A percentile compares a stretch with the other conserved stretches of the same genome.
These are phyloP conservation scores for Sordariomycetes sp. DNA, from an alignment of 2,329 filamentous ascomycete species.

Conservation along the genomic window DNA sequence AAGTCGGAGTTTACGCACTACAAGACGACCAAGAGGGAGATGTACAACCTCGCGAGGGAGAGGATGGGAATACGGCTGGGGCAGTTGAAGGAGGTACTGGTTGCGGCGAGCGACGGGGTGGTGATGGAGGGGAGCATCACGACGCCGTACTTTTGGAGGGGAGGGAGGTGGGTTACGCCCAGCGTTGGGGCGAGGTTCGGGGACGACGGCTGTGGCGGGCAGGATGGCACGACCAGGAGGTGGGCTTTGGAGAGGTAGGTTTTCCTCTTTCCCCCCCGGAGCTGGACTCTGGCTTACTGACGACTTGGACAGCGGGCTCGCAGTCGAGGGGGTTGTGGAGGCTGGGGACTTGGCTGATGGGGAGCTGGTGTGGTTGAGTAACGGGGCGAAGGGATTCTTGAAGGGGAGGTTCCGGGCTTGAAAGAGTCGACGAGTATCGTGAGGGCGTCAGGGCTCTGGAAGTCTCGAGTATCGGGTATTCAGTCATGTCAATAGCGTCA, in stretches of 20 bases:
- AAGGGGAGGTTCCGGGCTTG: background rate
- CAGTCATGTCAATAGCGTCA: too few species aligned
- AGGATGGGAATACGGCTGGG: slow-evolving; percentile 42
- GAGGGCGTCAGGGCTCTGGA: background rate
- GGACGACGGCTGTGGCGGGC: slow-evolving; percentile 55
- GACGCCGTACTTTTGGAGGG: slow-evolving; percentile 70
- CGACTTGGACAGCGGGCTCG: slow-evolving; percentile 37
- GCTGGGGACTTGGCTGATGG: slow-evolving; percentile 52
- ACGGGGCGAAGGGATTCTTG: slow-evolving; percentile 73
- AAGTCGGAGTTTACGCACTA: slow-evolving; percentile 63
- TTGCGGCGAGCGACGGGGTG: slow-evolving; percentile 53
- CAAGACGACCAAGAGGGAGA: slow-evolving; percentile 68
- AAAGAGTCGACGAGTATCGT: too few species aligned
- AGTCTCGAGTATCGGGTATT: background rate
- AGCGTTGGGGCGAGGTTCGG: slow-evolving; percentile 5
- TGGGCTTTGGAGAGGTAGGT: slow-evolving; percentile 66
- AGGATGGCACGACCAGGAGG: slow-evolving; percentile 69
- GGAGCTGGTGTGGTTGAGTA: slow-evolving; percentile 82
- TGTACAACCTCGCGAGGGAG: slow-evolving; percentile 61
- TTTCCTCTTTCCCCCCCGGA: background rate
- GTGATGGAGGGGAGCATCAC: slow-evolving; percentile 82
- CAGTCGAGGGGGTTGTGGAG: slow-evolving; percentile 52
- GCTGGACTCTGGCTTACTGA: background rate
- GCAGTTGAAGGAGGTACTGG: slow-evolving; percentile 55
- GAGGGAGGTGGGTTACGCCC: slow-evolving; percentile 71